Base-by-base conservation (phyloP, 202 grass and related monocot species). In the Schoenoplectus tabernaemontani region DNA sequence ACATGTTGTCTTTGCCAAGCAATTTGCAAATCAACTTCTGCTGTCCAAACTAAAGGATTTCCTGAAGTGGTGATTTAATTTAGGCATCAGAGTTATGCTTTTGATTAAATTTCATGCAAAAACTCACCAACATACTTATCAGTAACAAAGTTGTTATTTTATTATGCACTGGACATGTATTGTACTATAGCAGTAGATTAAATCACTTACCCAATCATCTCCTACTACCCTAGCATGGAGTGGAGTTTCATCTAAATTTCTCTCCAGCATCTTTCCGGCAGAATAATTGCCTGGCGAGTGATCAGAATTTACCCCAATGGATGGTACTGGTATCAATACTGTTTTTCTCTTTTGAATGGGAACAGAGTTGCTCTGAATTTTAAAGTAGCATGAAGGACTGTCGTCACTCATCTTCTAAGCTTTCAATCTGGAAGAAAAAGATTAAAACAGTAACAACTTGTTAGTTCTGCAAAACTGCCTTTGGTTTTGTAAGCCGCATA, bases 381-480 rank as follows among this genome's bases (percentile, higher is more conserved):
- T 82, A 53, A 71, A 87, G 62, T 87, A 85, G 71, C 85, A 85
- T 80, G 91, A 85, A 88, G 87, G 87, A 32, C 72, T 91, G 33
- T 86, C 79, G 82, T 91, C 87, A 84, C 88, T 97, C 91, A 97
- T 93, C 36, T 53, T 97, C 36, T 16, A 24, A 73, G 24, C 73
- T 81, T 86, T 61, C 11, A 72, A 9, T 37, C 9, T 16, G 81
- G 63, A 72, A 72, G 3, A 10, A 10, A 36, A 19, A 48, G 9
- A 72, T 44, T 44, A 5, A 23, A 41, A 26, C 4, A 48, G 15
- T 71, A 46, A 42, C 13, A 67, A 39, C 12, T 67, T 36, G 13
- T 69, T 47, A 71, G 19, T 8, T 71, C 4, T 13, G 16, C 20
- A 71, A 71, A 53, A 53, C 16, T 16, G n/a, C n/a, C n/a, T 32